phyloP scores from a whole-genome alignment of 371 early-diverging fungal genomes.

The Mortierella sp. region DNA sequence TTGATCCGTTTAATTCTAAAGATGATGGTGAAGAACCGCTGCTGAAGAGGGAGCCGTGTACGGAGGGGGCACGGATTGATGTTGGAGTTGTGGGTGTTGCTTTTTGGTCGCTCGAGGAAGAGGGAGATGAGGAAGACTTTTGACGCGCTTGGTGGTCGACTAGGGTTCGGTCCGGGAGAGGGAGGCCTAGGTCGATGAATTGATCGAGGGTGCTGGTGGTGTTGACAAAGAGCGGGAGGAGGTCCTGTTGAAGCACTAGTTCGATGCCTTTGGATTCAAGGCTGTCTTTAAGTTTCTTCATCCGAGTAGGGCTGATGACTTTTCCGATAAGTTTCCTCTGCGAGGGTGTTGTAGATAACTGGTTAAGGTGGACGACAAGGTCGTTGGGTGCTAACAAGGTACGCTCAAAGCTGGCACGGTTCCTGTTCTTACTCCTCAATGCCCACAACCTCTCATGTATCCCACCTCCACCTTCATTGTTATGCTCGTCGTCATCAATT shows the following conservation, averaged over 20 bases:
- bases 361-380: not conserved
- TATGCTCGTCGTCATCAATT: not conserved
- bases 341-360: no score
- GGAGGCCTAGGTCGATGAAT: conserved; percentile 17
- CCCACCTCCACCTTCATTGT: not conserved
- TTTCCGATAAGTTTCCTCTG: not conserved
- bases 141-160: not conserved
- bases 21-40: no score
- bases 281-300: conserved; percentile 12
- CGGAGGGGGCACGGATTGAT: conserved; percentile 13
- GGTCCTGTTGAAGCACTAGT: conserved; percentile 17
- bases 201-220: conserved; percentile 15
- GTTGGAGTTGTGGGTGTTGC: not conserved
- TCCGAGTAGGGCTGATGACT: not conserved
- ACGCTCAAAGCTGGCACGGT: conserved; percentile 26
- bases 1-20: not conserved
- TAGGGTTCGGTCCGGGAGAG: conserved; percentile 21
- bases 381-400: not conserved
- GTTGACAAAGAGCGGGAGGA: conserved; percentile 25
- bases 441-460: conserved; percentile 1
- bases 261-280: conserved; percentile 15
- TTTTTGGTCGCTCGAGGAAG: not conserved
- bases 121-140: no score
- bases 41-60: conserved; percentile 12
- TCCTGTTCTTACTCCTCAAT: conserved; percentile 23